Conservation (phyloP, 352 stramenopile species). For the Pythium myriotylum region DNA sequence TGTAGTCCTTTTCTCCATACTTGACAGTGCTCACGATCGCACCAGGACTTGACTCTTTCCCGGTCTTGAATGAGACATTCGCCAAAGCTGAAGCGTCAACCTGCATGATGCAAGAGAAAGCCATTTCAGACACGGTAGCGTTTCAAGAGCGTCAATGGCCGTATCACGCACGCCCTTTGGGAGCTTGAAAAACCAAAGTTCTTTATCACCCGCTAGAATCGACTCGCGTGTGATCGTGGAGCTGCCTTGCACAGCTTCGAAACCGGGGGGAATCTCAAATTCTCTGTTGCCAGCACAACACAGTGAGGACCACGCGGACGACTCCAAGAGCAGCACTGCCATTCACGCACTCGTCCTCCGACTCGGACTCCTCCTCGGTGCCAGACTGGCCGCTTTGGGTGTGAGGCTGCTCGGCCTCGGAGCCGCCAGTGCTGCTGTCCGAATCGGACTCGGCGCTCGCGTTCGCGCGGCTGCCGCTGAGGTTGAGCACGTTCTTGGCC, state of each 20-base stretch:
- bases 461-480: constrained; percentile 45
- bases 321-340: background rate
- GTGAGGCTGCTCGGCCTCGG: constrained; percentile 18
- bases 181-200: constrained; percentile 88
- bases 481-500: constrained; percentile 66
- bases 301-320: background rate
- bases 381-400: constrained; percentile 12
- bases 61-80: constrained; percentile 72
- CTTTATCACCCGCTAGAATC: constrained; percentile 68
- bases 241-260: constrained; percentile 66
- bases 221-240: constrained; percentile 58
- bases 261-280: constrained; percentile 79
- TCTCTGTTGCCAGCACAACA: constrained; percentile 45
- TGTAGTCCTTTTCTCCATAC: constrained; percentile 51
- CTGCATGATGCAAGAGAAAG: constrained; percentile 28
- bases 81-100: constrained; percentile 68
- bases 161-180: constrained; percentile 66
- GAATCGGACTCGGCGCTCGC: constrained; percentile 30
- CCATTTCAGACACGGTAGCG: background rate
- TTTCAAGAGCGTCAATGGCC: background rate
- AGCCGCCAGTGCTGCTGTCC: constrained; percentile 14
- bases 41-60: constrained; percentile 33
- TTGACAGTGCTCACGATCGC: constrained; percentile 47
- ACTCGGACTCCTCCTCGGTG: constrained; percentile 23
- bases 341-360: constrained; percentile 23